Evolutionary conservation across 2,329 filamentous ascomycete species (phyloP), one percentile per base, ranked within the genome.

Genomic region (Colletotrichum eremochloae): DNA sequence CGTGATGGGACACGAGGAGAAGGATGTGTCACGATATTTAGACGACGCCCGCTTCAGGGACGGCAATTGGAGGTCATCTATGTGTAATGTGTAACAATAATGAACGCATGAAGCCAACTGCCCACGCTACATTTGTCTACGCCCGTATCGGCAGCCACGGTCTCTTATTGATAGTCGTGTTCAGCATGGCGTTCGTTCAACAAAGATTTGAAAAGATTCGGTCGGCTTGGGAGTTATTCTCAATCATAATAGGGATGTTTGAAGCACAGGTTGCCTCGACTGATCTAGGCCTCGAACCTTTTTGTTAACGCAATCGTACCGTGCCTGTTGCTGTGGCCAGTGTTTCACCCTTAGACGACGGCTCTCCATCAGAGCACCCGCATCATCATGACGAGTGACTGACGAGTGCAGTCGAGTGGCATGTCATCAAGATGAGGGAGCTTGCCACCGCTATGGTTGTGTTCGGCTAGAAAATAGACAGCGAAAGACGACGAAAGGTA

Each of bases 61-160:
- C 38, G 46, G 64, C 46, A 46, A 24, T 44, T 20, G 29, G 46
- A 55, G 58, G 42, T 60, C 69, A 52, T 56, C 18, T 55, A 24
- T 55, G 48, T 44, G 55, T 69, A 72, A 69, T 52, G 61, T 68
- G 58, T 70, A 64, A 61, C 40, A 72, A 61, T 56, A 70, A 72
- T 70, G 61, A 65, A 62, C 24, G 40, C 53, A 65, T 38, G 55
- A 72, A 64, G 36, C 20, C 29, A 33, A 14, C 15, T 53, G 29
- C 29, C 15, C 8, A 15, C 50, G 29, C 15, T 18, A 31, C 15
- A 24, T 2, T 48, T 48, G 8, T 24, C 46, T 48, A 48, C 7
- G 20, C 44, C 20, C 8, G 44, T 46, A 9, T 8, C 7, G 44
- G 44, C 44, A n/a, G 42, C 5, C 20, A 46, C 18, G 18, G 6